Evolutionary conservation across 805 yeast species (phyloP).

Genomic region (Nakazawaea laoshanensis): DNA sequence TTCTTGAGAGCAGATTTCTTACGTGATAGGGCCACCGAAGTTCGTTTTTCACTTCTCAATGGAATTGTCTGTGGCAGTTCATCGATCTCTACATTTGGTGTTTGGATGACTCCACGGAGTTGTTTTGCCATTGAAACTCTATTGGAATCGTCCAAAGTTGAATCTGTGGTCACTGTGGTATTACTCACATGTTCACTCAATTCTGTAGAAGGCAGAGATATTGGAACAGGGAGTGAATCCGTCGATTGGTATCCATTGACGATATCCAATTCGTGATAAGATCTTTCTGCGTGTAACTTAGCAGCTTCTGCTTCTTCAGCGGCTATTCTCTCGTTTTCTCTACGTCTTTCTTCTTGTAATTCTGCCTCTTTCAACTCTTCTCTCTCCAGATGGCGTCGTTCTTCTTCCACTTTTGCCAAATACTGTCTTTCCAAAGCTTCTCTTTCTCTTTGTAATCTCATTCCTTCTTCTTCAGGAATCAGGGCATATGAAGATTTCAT

Average conservation of each 20-base stretch:
- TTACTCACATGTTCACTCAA: conserved; percentile 18
- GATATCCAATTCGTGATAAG: conserved; percentile 12
- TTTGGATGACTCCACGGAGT: conserved; percentile 28
- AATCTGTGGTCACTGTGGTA: conserved; percentile 11
- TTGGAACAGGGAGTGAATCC: background rate
- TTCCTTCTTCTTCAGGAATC: background rate
- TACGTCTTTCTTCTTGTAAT: background rate
- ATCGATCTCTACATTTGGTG: conserved; percentile 16
- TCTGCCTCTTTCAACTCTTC: conserved; percentile 11
- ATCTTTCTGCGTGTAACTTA: conserved; percentile 11
- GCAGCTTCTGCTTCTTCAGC: background rate
- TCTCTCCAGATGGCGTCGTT: conserved; percentile 18
- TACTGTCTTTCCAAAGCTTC: conserved; percentile 18
- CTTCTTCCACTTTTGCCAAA: conserved; percentile 19
- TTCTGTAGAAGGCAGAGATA: conserved; percentile 16
- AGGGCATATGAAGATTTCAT: conserved; percentile 3
- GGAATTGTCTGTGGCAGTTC: conserved; percentile 18
- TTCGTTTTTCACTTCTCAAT: conserved; percentile 23
- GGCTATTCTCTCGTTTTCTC: conserved; percentile 1
- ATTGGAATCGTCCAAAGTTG: background rate
- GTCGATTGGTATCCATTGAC: conserved; percentile 17
- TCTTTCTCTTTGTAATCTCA: conserved; percentile 13
- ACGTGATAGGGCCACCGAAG: conserved; percentile 17
- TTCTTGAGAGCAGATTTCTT: conserved; percentile 42
- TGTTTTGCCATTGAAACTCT: conserved; percentile 50